phyloP scores from a whole-genome alignment of 345 rosid species.

The Balakata baccata region DNA sequence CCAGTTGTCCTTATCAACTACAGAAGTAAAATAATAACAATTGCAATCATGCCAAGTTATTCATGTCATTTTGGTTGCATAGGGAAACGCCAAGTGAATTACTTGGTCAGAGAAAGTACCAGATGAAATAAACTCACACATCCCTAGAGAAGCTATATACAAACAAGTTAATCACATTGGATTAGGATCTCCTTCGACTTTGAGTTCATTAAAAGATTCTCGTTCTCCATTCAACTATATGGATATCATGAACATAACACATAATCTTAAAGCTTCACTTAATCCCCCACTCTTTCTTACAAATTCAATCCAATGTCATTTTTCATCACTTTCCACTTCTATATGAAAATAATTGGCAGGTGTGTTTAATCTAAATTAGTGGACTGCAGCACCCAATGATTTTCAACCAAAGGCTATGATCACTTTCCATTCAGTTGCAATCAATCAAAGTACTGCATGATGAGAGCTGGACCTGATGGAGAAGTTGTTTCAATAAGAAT shows the following conservation, averaged over 20 bases:
- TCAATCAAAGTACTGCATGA: constrained; percentile 65
- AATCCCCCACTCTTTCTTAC: not conserved
- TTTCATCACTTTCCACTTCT: not conserved
- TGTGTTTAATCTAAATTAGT: constrained; percentile 60
- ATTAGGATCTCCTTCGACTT: too few relatives aligned
- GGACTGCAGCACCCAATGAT: constrained; percentile 69
- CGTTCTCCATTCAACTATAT: not conserved
- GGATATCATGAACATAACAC: not conserved
- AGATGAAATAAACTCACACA: not conserved
- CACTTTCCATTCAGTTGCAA: constrained; percentile 69
- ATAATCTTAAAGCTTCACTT: not conserved
- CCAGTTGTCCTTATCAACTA: not conserved
- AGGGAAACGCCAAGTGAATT: not conserved
- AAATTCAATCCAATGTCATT: too few relatives aligned
- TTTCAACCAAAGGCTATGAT: constrained; percentile 85
- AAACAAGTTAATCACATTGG: not conserved
- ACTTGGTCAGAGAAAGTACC: not conserved
- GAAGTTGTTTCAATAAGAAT: constrained; percentile 78
- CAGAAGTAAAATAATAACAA: not conserved
- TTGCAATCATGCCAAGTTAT: too few relatives aligned
- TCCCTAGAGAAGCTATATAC: not conserved
- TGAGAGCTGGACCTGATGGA: constrained; percentile 72
- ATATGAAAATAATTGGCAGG: constrained; percentile 38
- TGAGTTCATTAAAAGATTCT: too few relatives aligned
- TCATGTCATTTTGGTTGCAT: not conserved